phyloP scores from a whole-genome alignment of 164 flowering plant species.

The Houttuynia cordata region DNA sequence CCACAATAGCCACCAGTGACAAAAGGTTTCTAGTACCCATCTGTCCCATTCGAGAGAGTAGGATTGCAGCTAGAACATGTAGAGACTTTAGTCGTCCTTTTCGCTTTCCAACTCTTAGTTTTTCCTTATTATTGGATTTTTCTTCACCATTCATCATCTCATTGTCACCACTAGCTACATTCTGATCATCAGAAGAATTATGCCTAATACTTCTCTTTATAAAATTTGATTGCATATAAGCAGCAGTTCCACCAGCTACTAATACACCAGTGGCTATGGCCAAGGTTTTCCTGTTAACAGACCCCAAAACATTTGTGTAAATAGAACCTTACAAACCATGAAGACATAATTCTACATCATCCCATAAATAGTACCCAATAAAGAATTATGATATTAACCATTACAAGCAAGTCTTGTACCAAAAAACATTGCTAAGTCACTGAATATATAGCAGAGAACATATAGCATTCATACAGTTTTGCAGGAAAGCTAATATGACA shows the following conservation, averaged over 20 bases:
- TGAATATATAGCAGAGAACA: too few species aligned
- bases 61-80: conserved; percentile 61
- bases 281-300: conserved; percentile 58
- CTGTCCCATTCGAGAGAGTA: conserved; percentile 73
- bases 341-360: background rate
- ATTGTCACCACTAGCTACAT: conserved; percentile 25
- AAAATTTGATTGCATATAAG: conserved; percentile 51
- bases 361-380: background rate
- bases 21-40: conserved; percentile 62
- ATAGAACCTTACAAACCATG: background rate
- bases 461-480: too few species aligned
- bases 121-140: conserved; percentile 17
- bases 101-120: conserved; percentile 28
- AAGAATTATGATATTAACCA: too few species aligned
- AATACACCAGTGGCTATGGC: conserved; percentile 64
- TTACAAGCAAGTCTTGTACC: too few species aligned
- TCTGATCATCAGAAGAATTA: conserved; percentile 23
- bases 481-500: too few species aligned
- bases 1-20: conserved; percentile 63
- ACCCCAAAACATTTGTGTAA: background rate
- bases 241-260: conserved; percentile 85
- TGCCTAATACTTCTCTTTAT: conserved; percentile 14
- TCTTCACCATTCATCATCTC: conserved; percentile 16
- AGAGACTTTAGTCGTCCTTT: conserved; percentile 70
- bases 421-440: too few species aligned